Evolutionary conservation across 1,284 basidiomycete species (phyloP).

Genomic region (Baeospora myosura): DNA sequence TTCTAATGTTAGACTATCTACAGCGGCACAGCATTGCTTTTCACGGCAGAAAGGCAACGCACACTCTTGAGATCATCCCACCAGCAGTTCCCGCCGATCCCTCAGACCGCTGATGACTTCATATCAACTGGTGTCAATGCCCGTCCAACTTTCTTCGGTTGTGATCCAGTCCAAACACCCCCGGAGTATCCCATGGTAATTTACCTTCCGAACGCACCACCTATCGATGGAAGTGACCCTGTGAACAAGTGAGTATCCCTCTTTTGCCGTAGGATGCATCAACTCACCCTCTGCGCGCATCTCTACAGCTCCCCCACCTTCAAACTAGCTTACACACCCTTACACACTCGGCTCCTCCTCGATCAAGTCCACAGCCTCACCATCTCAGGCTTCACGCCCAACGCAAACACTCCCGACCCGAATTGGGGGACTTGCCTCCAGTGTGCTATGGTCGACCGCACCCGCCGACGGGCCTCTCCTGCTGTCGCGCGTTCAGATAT

Average conservation of each 20-base stretch:
- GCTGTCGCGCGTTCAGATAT: conserved; percentile 33
- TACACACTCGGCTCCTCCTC: conserved; percentile 41
- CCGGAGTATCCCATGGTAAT: conserved; percentile 52
- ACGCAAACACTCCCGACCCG: conserved; percentile 38
- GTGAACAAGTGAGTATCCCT: conserved; percentile 45
- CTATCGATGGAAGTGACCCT: conserved; percentile 47
- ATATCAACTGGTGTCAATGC: conserved; percentile 57
- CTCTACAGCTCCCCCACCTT: conserved; percentile 40
- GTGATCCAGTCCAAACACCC: conserved; percentile 43
- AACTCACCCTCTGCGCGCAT: conserved; percentile 2
- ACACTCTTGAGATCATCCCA: conserved; percentile 45
- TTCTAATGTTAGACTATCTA: conserved; percentile 2
- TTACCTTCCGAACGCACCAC: conserved; percentile 61
- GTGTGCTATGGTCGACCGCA: conserved; percentile 50
- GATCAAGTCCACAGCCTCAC: conserved; percentile 46
- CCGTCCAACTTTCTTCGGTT: conserved; percentile 74
- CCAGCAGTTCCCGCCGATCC: conserved; percentile 57
- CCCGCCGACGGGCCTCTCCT: conserved; percentile 30
- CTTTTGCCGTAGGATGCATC: conserved; percentile 2
- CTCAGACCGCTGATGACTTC: conserved; percentile 45
- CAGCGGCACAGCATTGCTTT: conserved; percentile 44
- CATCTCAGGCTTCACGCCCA: conserved; percentile 50
- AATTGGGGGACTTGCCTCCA: conserved; percentile 49
- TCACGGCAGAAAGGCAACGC: conserved; percentile 34
- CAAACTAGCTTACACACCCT: conserved; percentile 39